phyloP scores from a whole-genome alignment of 2,329 filamentous ascomycete species.

The Botryotinia narcissicola region DNA sequence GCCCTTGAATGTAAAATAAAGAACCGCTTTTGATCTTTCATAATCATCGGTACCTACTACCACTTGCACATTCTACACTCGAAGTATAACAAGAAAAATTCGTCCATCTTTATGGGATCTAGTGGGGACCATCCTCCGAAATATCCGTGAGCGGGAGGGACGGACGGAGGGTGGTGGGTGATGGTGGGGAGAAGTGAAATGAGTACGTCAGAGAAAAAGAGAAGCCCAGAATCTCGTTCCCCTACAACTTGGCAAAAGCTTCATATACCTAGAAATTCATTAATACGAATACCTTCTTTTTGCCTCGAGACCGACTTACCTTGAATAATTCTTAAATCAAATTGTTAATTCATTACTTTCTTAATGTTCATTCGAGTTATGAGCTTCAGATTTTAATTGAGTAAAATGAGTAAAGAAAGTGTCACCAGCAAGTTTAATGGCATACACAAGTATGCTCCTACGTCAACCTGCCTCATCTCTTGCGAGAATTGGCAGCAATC shows the following conservation, averaged over 20 bases:
- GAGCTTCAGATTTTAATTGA: neutral
- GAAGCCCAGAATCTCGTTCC: neutral
- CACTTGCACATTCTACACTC: neutral
- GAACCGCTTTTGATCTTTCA: neutral
- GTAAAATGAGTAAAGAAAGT: neutral
- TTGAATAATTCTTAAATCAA: neutral
- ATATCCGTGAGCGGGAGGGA: neutral
- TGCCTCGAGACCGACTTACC: neutral
- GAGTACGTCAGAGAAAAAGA: neutral
- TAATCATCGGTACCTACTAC: neutral
- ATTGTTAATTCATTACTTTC: neutral
- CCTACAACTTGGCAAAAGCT: conserved; percentile 6
- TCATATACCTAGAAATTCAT: conserved; percentile 2
- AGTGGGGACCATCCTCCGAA: neutral
- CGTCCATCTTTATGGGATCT: neutral
- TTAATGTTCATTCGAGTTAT: neutral
- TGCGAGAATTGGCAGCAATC: conserved; percentile 23
- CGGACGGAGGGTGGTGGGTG: too few relatives aligned
- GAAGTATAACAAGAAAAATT: neutral
- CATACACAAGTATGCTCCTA: conserved; percentile 28
- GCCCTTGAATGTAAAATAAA: neutral
- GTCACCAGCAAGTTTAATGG: neutral
- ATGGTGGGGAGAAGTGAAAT: neutral
- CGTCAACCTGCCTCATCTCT: conserved; percentile 28
- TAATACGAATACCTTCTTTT: neutral